Conservation (phyloP, 768 basidiomycete species). For the Phylloporus arenicola region DNA sequence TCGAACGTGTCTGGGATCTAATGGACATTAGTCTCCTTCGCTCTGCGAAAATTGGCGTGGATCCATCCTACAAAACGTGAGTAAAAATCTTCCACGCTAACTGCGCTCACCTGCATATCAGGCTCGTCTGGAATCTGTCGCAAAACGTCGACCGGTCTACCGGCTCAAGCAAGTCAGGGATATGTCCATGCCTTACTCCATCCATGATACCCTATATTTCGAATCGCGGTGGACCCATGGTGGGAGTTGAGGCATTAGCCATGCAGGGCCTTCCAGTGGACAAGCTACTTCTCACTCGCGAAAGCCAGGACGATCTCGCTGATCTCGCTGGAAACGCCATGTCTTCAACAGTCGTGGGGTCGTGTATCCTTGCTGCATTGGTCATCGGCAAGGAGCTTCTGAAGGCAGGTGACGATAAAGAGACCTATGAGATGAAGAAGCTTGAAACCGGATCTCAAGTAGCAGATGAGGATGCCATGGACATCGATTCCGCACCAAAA, state of each 20-base stretch:
- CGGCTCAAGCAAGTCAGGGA: conserved; percentile 73
- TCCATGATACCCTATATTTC: conserved; percentile 97
- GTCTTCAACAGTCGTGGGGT: conserved; percentile 94
- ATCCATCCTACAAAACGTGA: conserved; percentile 86
- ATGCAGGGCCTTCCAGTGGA: conserved; percentile 94
- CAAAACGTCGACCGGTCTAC: conserved; percentile 94
- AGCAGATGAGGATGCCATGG: conserved; percentile 40
- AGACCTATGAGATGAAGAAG: conserved; percentile 65
- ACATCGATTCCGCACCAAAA: conserved; percentile 38
- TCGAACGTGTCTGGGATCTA: conserved; percentile 92
- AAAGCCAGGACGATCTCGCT: conserved; percentile 89
- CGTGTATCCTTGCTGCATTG: conserved; percentile 80
- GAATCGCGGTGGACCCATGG: conserved; percentile 93
- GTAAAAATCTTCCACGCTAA: conserved; percentile 20
- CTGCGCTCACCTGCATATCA: conserved; percentile 26
- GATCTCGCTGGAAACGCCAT: conserved; percentile 96
- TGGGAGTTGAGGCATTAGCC: conserved; percentile 86
- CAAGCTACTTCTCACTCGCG: conserved; percentile 85
- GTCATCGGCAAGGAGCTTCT: conserved; percentile 62
- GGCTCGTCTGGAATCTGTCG: conserved; percentile 91
- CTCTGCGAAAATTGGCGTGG: conserved; percentile 72
- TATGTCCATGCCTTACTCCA: conserved; percentile 90
- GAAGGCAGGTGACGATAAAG: conserved; percentile 56
- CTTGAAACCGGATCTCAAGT: conserved; percentile 28
- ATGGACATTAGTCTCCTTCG: conserved; percentile 89